These are phyloP conservation scores for Penicillium sp. DNA, from an alignment of 2,329 filamentous ascomycete species.

Conservation along the genomic window DNA sequence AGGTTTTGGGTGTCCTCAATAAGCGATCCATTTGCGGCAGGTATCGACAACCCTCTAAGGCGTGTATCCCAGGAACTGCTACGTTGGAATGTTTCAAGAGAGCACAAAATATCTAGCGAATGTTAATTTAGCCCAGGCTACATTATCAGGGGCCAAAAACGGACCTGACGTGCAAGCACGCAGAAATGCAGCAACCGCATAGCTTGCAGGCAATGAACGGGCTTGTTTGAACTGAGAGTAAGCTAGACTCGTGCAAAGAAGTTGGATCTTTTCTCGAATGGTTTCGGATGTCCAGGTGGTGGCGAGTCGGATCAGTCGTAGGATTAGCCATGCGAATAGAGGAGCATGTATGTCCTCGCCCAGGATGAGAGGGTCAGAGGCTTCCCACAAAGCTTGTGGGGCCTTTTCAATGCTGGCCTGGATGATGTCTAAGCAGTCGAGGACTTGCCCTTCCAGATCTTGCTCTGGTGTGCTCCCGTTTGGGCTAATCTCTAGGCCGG, in stretches of 20 bases:
- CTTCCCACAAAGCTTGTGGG: conserved; percentile 64
- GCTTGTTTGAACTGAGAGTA: conserved; percentile 35
- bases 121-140: conserved; percentile 17
- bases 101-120: conserved; percentile 46
- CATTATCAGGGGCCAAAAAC: conserved; percentile 19
- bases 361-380: conserved; percentile 62
- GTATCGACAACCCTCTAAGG: conserved; percentile 25
- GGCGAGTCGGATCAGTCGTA: conserved; percentile 53
- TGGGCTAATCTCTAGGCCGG: conserved; percentile 62
- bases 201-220: conserved; percentile 30
- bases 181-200: conserved; percentile 35
- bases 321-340: conserved; percentile 55
- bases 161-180: conserved; percentile 40
- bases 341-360: conserved; percentile 48
- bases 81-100: conserved; percentile 39
- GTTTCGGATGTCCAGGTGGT: conserved; percentile 42
- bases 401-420: conserved; percentile 72
- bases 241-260: conserved; percentile 36
- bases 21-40: conserved; percentile 27
- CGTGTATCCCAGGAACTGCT: conserved; percentile 10
- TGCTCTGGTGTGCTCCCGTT: conserved; percentile 64
- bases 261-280: conserved; percentile 43
- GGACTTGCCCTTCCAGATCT: conserved; percentile 41
- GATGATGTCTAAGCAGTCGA: conserved; percentile 76
- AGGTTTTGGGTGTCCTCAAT: conserved; percentile 34